These are phyloP conservation scores for Trichopus zeylanicus DNA, from an alignment of 116 monocot genomes.

Conservation along the genomic window DNA sequence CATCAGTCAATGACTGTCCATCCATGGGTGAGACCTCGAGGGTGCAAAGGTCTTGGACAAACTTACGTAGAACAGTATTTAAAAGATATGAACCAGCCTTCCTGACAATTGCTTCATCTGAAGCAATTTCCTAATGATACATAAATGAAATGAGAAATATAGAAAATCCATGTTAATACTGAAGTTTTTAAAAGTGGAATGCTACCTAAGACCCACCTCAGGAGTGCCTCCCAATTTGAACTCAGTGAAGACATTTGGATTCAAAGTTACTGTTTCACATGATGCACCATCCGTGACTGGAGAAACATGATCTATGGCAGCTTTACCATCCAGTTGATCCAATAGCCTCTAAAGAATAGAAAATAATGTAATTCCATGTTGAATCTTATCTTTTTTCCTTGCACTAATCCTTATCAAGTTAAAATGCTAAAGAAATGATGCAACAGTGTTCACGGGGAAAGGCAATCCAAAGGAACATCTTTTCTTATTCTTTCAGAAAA, in stretches of 20 bases:
- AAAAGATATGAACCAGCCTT: conserved; percentile 73
- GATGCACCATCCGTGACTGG: neutral
- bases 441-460: too few relatives aligned
- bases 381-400: too few relatives aligned
- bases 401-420: too few relatives aligned
- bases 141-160: conserved; percentile 2
- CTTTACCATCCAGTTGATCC: neutral
- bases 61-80: conserved; percentile 76
- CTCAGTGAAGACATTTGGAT: conserved; percentile 96
- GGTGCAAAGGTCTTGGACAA: conserved; percentile 81
- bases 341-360: neutral
- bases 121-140: conserved; percentile 60
- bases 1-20: conserved; percentile 89
- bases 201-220: conserved; percentile 40
- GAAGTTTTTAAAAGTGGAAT: neutral
- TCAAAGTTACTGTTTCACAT: conserved; percentile 48
- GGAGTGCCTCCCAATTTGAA: conserved; percentile 66
- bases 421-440: too few relatives aligned
- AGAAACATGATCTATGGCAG: conserved; percentile 12
- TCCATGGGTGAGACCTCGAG: conserved; percentile 98
- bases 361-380: too few relatives aligned
- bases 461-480: too few relatives aligned
- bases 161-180: neutral
- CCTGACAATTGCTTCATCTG: conserved; percentile 72
- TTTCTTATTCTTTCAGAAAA: too few relatives aligned